Conservation (phyloP, 805 yeast genomes). For the Huiozyma naganishii region DNA sequence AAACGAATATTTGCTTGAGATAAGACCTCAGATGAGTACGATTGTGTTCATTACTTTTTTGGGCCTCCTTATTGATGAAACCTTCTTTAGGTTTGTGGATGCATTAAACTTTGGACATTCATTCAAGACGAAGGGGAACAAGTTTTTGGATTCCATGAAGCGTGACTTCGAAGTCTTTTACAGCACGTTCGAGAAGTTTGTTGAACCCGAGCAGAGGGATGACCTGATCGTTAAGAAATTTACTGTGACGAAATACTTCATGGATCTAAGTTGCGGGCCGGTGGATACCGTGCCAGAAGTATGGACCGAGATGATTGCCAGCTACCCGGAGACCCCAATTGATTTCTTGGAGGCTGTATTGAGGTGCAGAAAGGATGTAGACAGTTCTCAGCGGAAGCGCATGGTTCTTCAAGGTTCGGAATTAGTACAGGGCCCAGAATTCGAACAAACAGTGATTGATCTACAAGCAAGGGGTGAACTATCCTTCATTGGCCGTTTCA, state of each 20-base stretch:
- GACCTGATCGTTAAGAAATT: constrained; percentile 39
- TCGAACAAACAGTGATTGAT: constrained; percentile 6
- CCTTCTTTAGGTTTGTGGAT: constrained; percentile 38
- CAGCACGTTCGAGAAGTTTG: constrained; percentile 39
- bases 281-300: constrained; percentile 39
- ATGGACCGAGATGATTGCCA: constrained; percentile 51
- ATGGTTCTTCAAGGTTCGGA: constrained; percentile 12
- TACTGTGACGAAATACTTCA: constrained; percentile 48
- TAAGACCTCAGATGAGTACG: constrained; percentile 41
- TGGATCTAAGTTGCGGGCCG: constrained; percentile 42
- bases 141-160: constrained; percentile 41
- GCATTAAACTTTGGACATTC: constrained; percentile 35
- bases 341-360: constrained; percentile 59
- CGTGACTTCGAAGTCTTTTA: constrained; percentile 50
- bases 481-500: constrained; percentile 7
- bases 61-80: constrained; percentile 43
- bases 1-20: constrained; percentile 62
- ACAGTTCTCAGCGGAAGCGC: constrained; percentile 20
- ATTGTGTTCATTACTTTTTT: constrained; percentile 43
- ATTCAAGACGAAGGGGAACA: constrained; percentile 33
- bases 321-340: constrained; percentile 69
- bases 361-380: constrained; percentile 32
- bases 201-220: constrained; percentile 28
- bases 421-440: constrained; percentile 13
- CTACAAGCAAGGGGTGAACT: constrained; percentile 1